Percentiles rank a stretch among this genome's conserved stretches.
Evolutionary conservation across 257 asterid genomes (phyloP).

Genomic region (Linderniella brevidens): DNA sequence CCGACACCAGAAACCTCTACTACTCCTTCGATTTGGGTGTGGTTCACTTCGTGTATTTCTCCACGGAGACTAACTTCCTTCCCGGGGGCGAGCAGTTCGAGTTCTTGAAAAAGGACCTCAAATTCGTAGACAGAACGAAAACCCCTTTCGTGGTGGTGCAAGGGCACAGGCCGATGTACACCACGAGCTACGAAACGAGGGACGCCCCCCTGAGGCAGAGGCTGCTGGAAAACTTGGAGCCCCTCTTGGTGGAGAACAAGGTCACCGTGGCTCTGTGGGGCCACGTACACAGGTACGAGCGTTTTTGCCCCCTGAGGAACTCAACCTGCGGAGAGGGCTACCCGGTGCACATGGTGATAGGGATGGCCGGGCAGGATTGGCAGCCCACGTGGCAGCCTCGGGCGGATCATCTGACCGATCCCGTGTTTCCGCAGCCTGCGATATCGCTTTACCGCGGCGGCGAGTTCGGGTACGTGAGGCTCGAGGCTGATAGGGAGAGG

Average conservation of each 20-base stretch:
- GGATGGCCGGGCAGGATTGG: constrained; percentile 96
- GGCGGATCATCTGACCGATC: constrained; percentile 33
- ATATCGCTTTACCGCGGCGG: constrained; percentile 69
- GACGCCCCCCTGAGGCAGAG: constrained; percentile 44
- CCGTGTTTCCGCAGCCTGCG: constrained; percentile 71
- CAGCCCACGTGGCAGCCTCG: constrained; percentile 87
- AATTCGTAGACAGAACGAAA: constrained; percentile 48
- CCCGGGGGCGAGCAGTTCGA: constrained; percentile 64
- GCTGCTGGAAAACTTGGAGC: constrained; percentile 55
- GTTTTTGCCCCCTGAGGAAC: constrained; percentile 74
- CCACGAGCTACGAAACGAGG: constrained; percentile 43
- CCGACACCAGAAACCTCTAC: constrained; percentile 63
- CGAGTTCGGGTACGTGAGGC: constrained; percentile 65
- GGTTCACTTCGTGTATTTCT: constrained; percentile 75
- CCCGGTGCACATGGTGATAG: constrained; percentile 75
- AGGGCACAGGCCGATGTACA: constrained; percentile 95
- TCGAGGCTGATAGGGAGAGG: constrained; percentile 48
- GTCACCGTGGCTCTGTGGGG: constrained; percentile 85
- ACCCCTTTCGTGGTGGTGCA: constrained; percentile 77
- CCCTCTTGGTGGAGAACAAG: constrained; percentile 53
- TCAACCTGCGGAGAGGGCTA: constrained; percentile 61
- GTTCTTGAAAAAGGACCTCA: constrained; percentile 65
- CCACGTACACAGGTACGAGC: constrained; percentile 79
- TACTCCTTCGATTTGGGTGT: constrained; percentile 71
- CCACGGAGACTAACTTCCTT: constrained; percentile 78